These are phyloP conservation scores for Lactifluus echinatus DNA, from an alignment of 768 basidiomycete species.

Conservation along the genomic window DNA sequence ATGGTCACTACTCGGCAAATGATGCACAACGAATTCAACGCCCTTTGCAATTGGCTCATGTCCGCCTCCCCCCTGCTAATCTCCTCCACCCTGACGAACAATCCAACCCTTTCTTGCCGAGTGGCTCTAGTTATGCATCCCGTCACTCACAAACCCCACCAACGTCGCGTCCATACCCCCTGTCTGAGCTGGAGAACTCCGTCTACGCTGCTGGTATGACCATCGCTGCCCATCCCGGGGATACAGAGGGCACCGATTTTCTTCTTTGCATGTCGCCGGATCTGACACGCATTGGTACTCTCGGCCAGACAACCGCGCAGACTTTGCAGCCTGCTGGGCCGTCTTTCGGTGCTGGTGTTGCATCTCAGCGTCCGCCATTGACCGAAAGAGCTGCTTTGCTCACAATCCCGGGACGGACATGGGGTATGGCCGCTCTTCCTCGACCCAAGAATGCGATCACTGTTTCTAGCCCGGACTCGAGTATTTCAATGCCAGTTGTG, in stretches of 20 bases:
- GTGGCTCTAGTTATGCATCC: slow-evolving; percentile 39
- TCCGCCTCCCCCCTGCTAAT: slow-evolving; percentile 70
- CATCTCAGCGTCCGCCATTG: slow-evolving; percentile 49
- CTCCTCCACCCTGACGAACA: slow-evolving; percentile 72
- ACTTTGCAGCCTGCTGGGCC: slow-evolving; percentile 33
- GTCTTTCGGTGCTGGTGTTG: slow-evolving; percentile 29
- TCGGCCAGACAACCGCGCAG: slow-evolving; percentile 53
- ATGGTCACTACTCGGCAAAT: slow-evolving; percentile 41
- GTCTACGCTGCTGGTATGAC: slow-evolving; percentile 61
- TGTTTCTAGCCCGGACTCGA: slow-evolving; percentile 25
- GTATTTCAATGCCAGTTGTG: slow-evolving; percentile 40
- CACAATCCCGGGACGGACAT: slow-evolving; percentile 74
- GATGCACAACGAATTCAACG: slow-evolving; percentile 29
- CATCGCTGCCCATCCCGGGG: slow-evolving; percentile 65
- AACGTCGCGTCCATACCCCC: slow-evolving; percentile 47
- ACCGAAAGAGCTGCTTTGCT: slow-evolving; percentile 72
- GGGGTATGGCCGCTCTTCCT: slow-evolving; percentile 65
- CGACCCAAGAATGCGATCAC: slow-evolving; percentile 28
- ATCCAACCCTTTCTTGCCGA: slow-evolving; percentile 40
- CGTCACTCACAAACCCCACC: slow-evolving; percentile 37
- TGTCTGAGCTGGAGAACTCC: slow-evolving; percentile 51
- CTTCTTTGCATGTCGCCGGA: slow-evolving; percentile 70
- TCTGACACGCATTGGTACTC: slow-evolving; percentile 57
- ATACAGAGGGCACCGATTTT: slow-evolving; percentile 65
- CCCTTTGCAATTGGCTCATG: slow-evolving; percentile 61